Conservation (phyloP, 164 flowering plant species). For the Magnolia kwangsiensis region DNA sequence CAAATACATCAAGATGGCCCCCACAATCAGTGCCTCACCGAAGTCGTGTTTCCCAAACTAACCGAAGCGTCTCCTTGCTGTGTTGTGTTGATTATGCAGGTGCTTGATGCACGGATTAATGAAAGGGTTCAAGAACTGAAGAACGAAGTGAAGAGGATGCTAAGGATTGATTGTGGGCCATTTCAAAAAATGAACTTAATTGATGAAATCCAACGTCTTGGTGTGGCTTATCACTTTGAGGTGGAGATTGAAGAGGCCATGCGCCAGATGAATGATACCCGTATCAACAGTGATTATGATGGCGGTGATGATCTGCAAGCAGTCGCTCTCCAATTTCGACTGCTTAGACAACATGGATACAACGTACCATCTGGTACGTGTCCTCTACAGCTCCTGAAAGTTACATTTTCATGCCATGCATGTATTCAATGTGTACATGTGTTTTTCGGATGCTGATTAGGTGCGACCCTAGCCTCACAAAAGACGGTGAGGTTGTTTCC, state of each 20-base stretch:
- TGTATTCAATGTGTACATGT: too few relatives aligned
- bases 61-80: too few relatives aligned
- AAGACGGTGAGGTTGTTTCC: too few relatives aligned
- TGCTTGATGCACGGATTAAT: not conserved
- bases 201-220: slow-evolving; percentile 10
- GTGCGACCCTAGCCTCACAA: too few relatives aligned
- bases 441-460: too few relatives aligned
- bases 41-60: too few relatives aligned
- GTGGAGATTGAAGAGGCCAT: slow-evolving; percentile 10
- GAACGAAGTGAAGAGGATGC: not conserved
- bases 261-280: not conserved
- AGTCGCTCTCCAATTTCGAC: slow-evolving; percentile 22
- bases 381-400: too few relatives aligned
- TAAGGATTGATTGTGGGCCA: not conserved
- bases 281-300: not conserved
- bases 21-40: too few relatives aligned
- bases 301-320: slow-evolving; percentile 12
- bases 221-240: slow-evolving; percentile 12
- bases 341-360: slow-evolving; percentile 23
- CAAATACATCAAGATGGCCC: too few relatives aligned
- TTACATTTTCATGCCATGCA: too few relatives aligned
- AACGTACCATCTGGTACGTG: slow-evolving; percentile 19
- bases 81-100: not conserved
- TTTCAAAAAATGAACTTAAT: not conserved
- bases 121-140: not conserved